phyloP scores from a whole-genome alignment of 441 rosid species.

The Sinapis alba region DNA sequence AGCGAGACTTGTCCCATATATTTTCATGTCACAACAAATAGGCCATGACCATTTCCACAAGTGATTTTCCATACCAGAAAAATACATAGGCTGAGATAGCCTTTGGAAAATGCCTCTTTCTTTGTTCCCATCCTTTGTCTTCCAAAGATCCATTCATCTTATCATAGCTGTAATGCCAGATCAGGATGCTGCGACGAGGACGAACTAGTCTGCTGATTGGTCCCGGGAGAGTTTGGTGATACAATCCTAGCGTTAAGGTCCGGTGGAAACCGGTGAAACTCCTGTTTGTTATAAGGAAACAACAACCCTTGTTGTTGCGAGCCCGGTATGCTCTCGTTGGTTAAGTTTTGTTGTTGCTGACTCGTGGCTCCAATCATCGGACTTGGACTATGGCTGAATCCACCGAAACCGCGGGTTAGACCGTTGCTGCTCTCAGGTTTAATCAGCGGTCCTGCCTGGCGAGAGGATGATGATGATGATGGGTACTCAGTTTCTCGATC shows the following conservation, averaged over 20 bases:
- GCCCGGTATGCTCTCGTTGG: slow-evolving; percentile 34
- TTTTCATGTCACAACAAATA: slow-evolving; percentile 30
- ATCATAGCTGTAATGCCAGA: slow-evolving; percentile 84
- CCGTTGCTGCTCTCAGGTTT: slow-evolving; percentile 44
- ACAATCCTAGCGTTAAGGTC: slow-evolving; percentile 66
- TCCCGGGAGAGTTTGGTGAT: slow-evolving; percentile 59
- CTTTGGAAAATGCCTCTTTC: slow-evolving; percentile 1
- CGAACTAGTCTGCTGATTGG: slow-evolving; percentile 54
- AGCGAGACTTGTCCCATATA: slow-evolving; percentile 29
- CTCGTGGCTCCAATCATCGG: slow-evolving; percentile 36
- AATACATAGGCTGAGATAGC: slow-evolving; percentile 2
- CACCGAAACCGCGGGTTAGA: slow-evolving; percentile 40
- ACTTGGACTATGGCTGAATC: slow-evolving; percentile 26
- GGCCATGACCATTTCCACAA: slow-evolving; percentile 28
- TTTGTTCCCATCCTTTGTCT: not conserved
- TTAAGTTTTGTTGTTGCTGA: slow-evolving; percentile 39
- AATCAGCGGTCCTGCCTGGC: slow-evolving; percentile 36
- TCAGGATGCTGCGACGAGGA: slow-evolving; percentile 75
- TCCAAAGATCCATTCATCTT: slow-evolving; percentile 13
- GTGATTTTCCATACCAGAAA: slow-evolving; percentile 24
- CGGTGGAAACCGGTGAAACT: slow-evolving; percentile 49
- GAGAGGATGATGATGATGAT: slow-evolving; percentile 31
- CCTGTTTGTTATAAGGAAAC: slow-evolving; percentile 43
- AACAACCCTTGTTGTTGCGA: slow-evolving; percentile 44
- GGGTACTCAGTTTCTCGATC: slow-evolving; percentile 42